phyloP scores from a whole-genome alignment of 805 yeast genomes.

The Blastobotrys muscicola region DNA sequence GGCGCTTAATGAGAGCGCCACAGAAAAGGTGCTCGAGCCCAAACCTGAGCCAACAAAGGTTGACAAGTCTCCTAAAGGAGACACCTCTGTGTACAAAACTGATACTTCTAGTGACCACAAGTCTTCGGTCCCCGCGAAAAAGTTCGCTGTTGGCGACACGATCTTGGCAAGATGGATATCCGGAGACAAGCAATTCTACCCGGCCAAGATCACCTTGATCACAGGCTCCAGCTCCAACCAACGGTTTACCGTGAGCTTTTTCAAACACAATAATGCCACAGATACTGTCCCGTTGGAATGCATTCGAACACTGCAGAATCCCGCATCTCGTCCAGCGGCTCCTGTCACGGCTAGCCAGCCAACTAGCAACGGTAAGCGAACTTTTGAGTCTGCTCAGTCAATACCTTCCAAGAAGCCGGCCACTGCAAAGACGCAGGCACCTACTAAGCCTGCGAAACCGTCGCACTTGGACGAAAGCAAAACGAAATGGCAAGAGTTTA shows the following conservation, averaged over 20 bases:
- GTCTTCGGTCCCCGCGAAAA: conserved; percentile 1
- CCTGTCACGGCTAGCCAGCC: neutral
- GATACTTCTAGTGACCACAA: neutral
- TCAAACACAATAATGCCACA: conserved; percentile 8
- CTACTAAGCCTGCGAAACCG: neutral
- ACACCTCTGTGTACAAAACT: neutral
- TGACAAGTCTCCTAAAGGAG: conserved; percentile 1
- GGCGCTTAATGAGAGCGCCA: conserved; percentile 2
- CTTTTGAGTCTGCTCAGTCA: neutral
- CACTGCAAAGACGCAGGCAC: neutral
- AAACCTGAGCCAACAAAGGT: neutral
- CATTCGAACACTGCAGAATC: conserved; percentile 1
- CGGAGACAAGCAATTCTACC: conserved; percentile 21
- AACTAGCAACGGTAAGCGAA: neutral
- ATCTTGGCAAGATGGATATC: conserved; percentile 23
- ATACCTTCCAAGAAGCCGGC: neutral
- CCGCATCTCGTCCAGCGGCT: neutral
- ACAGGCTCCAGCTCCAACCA: conserved; percentile 21
- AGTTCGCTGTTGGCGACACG: conserved; percentile 14
- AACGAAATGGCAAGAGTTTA: conserved; percentile 23
- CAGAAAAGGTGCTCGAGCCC: neutral
- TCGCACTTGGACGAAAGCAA: conserved; percentile 15
- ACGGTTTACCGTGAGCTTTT: conserved; percentile 20
- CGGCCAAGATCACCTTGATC: conserved; percentile 20
- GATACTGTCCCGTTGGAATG: conserved; percentile 18